Base-by-base conservation (phyloP, 176 grass and related monocot species). In the Cenchrus americanus region DNA sequence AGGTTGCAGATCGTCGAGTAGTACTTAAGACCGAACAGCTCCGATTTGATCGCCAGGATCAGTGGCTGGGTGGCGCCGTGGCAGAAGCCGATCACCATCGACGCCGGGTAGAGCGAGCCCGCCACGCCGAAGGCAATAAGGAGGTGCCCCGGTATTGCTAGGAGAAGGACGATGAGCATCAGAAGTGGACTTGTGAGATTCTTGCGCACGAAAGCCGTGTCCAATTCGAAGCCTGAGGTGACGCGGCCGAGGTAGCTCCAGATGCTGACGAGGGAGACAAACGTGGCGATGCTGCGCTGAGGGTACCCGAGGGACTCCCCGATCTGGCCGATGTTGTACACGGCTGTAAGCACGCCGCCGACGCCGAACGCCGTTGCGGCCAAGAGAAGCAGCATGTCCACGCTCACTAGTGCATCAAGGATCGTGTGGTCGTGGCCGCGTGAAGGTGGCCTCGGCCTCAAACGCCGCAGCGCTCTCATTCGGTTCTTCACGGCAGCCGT, bases 401-500 rank as follows among this genome's bases (percentile, higher is more conserved):
- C 42, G 85, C 94, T 94, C 40, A 88, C 82, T 51, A 97, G 46
- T 7, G 94, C 91, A 52, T 97, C 80, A 37, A 87, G 71, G 75
- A 97, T 97, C 24, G 89, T 88, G 86, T 92, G 88, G 92, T 97
- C 94, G 12, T 97, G 87, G 0, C 92, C 94, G 55, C 82, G 58
- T 2, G 88, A 76, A 13, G 92, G 89, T 5, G 85, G 76, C 1
- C 73, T 43, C 2, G 85, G 66, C 17, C 27, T 13, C 12, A 51
- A 1, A 51, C 10, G 15, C 10, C 13, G 11, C 12, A 51, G 49
- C 49, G 13, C 15, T 14, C 49, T 15, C 2, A 51, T 5, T 44
- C 6, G 42, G 6, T 44, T 44, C 42, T 44, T 44, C 42, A 44
- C 7, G 42, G 6, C 42, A 44, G 42, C 42, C 7, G 42, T 44